Evolutionary conservation across 2,329 filamentous ascomycete genomes (phyloP).

Genomic region (Epichloe glyceriae): DNA sequence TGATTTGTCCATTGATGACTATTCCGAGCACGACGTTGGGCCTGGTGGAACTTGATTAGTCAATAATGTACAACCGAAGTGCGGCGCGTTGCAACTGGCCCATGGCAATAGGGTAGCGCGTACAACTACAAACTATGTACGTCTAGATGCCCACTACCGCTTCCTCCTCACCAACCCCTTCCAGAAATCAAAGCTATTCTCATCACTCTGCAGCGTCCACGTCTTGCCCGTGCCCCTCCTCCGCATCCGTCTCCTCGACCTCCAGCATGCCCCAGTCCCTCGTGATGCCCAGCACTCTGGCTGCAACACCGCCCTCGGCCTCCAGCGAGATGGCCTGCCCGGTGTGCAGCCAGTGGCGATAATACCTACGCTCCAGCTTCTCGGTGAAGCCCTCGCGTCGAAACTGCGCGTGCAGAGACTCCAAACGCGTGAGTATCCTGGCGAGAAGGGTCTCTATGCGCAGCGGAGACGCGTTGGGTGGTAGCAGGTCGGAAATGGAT

Average conservation of each 20-base stretch:
- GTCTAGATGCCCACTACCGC: conserved; percentile 27
- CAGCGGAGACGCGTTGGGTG: conserved; percentile 39
- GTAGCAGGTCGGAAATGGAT: conserved; percentile 63
- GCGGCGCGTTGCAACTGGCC: too few relatives aligned
- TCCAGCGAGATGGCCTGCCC: conserved; percentile 63
- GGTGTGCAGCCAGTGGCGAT: conserved; percentile 74
- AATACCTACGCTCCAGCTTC: conserved; percentile 64
- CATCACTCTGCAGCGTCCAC: conserved; percentile 84
- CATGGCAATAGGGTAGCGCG: too few relatives aligned
- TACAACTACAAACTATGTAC: too few relatives aligned
- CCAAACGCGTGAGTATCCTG: conserved; percentile 64
- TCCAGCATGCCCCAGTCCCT: conserved; percentile 79
- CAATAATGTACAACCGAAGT: too few relatives aligned
- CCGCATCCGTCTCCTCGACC: conserved; percentile 67
- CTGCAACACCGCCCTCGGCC: conserved; percentile 60
- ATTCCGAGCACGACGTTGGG: too few relatives aligned
- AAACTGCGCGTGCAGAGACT: conserved; percentile 65
- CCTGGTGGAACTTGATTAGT: too few relatives aligned
- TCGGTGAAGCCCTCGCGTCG: conserved; percentile 60
- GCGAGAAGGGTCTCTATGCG: conserved; percentile 71
- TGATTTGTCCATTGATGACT: too few relatives aligned
- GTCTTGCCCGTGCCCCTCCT: conserved; percentile 63
- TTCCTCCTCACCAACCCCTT: conserved; percentile 76
- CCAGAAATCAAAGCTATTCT: conserved; percentile 98
- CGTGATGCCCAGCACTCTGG: conserved; percentile 75